These are phyloP conservation scores for Aphanomyces cochlioides DNA, from an alignment of 352 stramenopile genomes.

Conservation along the genomic window DNA sequence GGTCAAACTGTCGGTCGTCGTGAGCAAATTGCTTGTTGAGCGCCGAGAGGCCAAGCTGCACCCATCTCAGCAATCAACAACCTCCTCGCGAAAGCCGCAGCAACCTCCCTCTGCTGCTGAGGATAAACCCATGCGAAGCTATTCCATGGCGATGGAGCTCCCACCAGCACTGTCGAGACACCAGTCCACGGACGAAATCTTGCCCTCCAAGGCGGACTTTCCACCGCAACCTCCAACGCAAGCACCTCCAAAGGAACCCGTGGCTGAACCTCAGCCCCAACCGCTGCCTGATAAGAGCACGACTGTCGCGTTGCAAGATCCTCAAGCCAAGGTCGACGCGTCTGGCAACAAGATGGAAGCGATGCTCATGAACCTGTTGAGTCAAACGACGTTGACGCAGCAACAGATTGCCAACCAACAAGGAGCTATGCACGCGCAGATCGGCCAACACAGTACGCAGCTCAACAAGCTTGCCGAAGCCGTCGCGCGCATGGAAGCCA, in stretches of 20 bases:
- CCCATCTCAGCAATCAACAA: conserved; percentile 39
- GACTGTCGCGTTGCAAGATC: not conserved
- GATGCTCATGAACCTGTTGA: conserved; percentile 72
- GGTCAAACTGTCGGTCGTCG: conserved; percentile 80
- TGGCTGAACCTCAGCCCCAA: not conserved
- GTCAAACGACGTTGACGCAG: conserved; percentile 80
- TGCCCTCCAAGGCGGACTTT: not conserved
- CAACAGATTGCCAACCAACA: conserved; percentile 76
- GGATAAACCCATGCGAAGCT: conserved; percentile 1
- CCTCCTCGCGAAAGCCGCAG: not conserved
- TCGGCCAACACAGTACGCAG: conserved; percentile 64
- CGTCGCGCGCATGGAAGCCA: conserved; percentile 74
- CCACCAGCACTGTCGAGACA: not conserved
- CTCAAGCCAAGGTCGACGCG: too few relatives aligned
- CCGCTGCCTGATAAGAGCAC: not conserved
- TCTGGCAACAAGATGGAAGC: conserved; percentile 46
- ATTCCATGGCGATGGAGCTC: conserved; percentile 10
- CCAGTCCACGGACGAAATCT: not conserved
- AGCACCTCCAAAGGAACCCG: not conserved
- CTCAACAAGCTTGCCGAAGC: conserved; percentile 72
- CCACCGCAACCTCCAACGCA: not conserved
- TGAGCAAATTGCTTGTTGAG: conserved; percentile 84
- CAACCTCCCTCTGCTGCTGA: not conserved
- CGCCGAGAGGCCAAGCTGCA: conserved; percentile 28
- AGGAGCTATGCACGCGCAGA: conserved; percentile 56